Conservation (phyloP, 345 rosid genomes). For the Lepidium sativum region DNA sequence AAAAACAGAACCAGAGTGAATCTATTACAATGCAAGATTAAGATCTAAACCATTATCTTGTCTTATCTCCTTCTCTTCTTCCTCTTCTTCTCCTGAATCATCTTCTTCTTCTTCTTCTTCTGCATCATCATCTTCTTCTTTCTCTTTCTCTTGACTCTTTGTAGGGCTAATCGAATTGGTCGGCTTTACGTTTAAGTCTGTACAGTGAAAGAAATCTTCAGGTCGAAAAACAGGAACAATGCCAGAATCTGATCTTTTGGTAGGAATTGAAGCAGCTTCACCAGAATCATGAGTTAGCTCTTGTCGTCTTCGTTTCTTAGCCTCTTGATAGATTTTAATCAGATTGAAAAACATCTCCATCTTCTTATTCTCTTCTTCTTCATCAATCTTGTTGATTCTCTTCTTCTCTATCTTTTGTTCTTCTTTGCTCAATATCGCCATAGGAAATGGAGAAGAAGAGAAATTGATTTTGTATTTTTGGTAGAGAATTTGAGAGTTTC, state of each 20-base stretch:
- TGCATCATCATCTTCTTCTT: background rate
- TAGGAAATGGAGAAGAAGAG: background rate
- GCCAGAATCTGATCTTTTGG: slow-evolving; percentile 14
- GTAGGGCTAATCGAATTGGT: background rate
- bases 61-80: background rate
- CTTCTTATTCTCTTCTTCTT: slow-evolving; percentile 23
- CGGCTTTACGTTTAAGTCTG: slow-evolving; percentile 19
- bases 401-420: slow-evolving; percentile 4
- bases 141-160: background rate
- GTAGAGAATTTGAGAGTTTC: background rate
- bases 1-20: background rate
- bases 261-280: background rate
- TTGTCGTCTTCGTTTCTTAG: slow-evolving; percentile 20
- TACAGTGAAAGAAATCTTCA: slow-evolving; percentile 19
- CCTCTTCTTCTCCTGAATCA: background rate
- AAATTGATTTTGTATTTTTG: background rate
- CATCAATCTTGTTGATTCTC: slow-evolving; percentile 7
- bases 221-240: slow-evolving; percentile 11
- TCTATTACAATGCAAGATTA: slow-evolving; percentile 26
- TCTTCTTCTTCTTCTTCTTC: background rate
- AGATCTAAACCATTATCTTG: slow-evolving; percentile 21
- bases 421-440: slow-evolving; percentile 13
- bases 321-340: slow-evolving; percentile 20
- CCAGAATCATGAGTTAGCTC: slow-evolving; percentile 18
- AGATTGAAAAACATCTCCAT: slow-evolving; percentile 27